Conservation (phyloP, 805 yeast genomes). For the Helenozyma baotianmanensis region DNA sequence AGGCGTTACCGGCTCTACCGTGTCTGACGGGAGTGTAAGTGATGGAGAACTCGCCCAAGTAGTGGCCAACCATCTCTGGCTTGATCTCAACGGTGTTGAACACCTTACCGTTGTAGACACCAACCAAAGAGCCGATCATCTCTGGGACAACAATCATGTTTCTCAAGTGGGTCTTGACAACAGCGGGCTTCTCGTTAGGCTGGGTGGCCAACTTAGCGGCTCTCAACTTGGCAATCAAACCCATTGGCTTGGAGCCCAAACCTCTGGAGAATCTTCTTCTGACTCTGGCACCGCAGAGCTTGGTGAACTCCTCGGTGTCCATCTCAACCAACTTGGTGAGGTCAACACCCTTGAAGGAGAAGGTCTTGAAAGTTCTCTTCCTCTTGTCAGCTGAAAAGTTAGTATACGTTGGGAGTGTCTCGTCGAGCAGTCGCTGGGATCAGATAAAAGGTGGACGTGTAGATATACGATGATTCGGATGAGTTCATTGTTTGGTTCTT, state of each 20-base stretch:
- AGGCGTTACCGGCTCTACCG: constrained; percentile 94
- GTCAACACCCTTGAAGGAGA: constrained; percentile 99
- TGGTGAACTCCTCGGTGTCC: constrained; percentile 94
- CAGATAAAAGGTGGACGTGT: not conserved
- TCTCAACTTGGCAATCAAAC: constrained; percentile 95
- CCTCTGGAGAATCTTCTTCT: constrained; percentile 99
- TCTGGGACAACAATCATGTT: constrained; percentile 98
- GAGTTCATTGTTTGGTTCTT: too few relatives aligned
- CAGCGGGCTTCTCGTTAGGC: constrained; percentile 94
- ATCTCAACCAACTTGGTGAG: constrained; percentile 88
- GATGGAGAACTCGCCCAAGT: constrained; percentile 99
- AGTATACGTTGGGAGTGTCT: too few relatives aligned
- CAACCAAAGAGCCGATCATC: constrained; percentile 98
- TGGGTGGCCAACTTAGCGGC: constrained; percentile 90
- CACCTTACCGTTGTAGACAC: constrained; percentile 99
- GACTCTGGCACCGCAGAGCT: constrained; percentile 96
- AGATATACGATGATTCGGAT: not conserved
- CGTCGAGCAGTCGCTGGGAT: too few relatives aligned
- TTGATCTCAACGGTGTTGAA: constrained; percentile 98
- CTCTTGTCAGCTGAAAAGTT: constrained; percentile 50
- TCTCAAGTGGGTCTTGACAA: constrained; percentile 99
- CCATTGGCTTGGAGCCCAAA: constrained; percentile 90
- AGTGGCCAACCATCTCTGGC: constrained; percentile 99
- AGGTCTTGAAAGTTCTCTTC: constrained; percentile 93
- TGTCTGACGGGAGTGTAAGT: constrained; percentile 99